Percentiles rank a stretch among this genome's conserved stretches.
Evolutionary conservation across 2,329 filamentous ascomycete genomes (phyloP).

Genomic region (Lachnellula cervina): DNA sequence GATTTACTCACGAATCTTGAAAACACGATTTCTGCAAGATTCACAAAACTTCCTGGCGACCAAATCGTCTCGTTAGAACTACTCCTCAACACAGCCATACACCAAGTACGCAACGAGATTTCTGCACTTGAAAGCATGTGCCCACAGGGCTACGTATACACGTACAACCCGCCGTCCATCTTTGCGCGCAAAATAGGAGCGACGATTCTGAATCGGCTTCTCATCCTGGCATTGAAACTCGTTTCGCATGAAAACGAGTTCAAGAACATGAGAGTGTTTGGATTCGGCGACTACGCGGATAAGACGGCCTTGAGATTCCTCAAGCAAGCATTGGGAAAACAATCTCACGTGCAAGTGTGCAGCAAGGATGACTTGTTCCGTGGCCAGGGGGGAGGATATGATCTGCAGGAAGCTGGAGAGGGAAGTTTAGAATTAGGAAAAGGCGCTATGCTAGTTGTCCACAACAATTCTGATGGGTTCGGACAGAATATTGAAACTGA

Average conservation of each 20-base stretch:
- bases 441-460: conserved; percentile 24
- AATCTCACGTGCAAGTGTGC: conserved; percentile 12
- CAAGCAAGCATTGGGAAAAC: conserved; percentile 12
- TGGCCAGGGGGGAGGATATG: conserved; percentile 7
- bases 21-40: conserved; percentile 11
- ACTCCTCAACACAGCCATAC: conserved; percentile 21
- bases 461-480: conserved; percentile 30
- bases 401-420: conserved; percentile 8
- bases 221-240: conserved; percentile 19
- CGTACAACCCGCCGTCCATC: conserved; percentile 25
- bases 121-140: conserved; percentile 23
- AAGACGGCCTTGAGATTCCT: neutral
- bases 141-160: conserved; percentile 26
- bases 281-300: conserved; percentile 25
- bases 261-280: conserved; percentile 21
- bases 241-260: conserved; percentile 16
- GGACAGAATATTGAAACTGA: conserved; percentile 31
- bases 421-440: neutral
- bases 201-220: conserved; percentile 18
- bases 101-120: conserved; percentile 24
- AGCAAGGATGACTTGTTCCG: conserved; percentile 19
- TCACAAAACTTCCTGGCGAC: neutral
- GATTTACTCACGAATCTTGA: neutral
- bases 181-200: conserved; percentile 23
- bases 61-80: conserved; percentile 23